Conservation (phyloP, 306 rosid species). For the Vigna hirtella region DNA sequence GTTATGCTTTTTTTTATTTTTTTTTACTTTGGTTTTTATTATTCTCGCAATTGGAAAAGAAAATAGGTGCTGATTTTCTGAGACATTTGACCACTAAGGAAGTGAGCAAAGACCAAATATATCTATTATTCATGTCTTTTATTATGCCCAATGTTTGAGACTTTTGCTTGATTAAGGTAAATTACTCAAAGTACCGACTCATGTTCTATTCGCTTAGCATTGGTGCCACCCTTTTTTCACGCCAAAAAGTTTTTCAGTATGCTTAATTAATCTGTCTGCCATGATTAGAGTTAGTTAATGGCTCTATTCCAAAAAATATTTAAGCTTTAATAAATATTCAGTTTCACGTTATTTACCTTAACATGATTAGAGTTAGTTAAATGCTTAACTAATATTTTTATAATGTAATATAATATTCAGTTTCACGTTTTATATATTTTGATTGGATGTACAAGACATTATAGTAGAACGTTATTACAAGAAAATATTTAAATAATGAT, state of each 20-base stretch:
- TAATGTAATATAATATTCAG: too few relatives aligned
- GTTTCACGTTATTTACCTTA: too few relatives aligned
- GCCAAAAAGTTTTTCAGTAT: not conserved
- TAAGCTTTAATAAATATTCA: too few relatives aligned
- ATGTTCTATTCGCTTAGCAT: not conserved
- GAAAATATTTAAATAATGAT: too few relatives aligned
- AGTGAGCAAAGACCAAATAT: constrained; percentile 29
- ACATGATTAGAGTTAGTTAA: too few relatives aligned
- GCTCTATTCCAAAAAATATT: too few relatives aligned
- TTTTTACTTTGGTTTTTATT: not conserved
- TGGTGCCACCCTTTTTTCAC: too few relatives aligned
- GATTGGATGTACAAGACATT: too few relatives aligned
- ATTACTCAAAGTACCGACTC: not conserved
- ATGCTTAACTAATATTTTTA: too few relatives aligned
- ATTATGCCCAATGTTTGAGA: not conserved
- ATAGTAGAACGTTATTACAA: too few relatives aligned
- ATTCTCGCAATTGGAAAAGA: constrained; percentile 15
- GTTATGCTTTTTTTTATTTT: not conserved
- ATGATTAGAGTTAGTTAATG: too few relatives aligned
- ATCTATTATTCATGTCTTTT: constrained; percentile 12
- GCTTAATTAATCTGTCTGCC: not conserved
- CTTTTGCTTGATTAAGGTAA: not conserved
- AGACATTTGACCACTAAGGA: constrained; percentile 21
- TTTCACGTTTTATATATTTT: too few relatives aligned
- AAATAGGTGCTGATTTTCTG: constrained; percentile 45